Base-by-base conservation (phyloP, 2,329 filamentous ascomycete genomes). In the Beauveria sp. region DNA sequence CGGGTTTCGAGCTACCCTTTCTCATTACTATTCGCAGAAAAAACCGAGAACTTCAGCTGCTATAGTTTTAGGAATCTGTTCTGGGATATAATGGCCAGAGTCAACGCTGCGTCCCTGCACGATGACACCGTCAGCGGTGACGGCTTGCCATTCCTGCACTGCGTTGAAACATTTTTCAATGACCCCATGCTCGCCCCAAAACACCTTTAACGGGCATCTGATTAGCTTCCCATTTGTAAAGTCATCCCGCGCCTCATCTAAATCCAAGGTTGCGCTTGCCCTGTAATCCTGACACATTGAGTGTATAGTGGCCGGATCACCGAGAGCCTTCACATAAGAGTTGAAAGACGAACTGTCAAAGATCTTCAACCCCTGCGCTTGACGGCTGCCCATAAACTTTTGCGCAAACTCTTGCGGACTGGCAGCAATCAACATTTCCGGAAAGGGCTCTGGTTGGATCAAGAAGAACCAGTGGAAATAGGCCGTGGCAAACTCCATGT, bases 401-500 rank as follows among this genome's bases (percentile, higher is more conserved):
- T 75, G 71, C 0, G 75, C 70, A n/a, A 81, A 75, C 40, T 72
- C 69, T 7, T 72, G 66, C 3, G 77, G 75, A 26, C 71, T 67
- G 0, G 67, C 69, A 0, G 70, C 70, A 63, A 79, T 77, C 52
- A 82, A 70, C 46, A 73, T 76, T 66, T 84, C 81, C 0, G 79
- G 82, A 5, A 84, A 74, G 0, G 82, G 79, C 5, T 70, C 70
- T 0, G 71, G 67, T 65, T 85, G 83, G 8, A 83, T 80, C 24
- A 85, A 73, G 63, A 85, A 79, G 59, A 83, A 83, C 81, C 83
- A 85, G 69, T 85, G 82, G 65, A 79, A 84, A 67, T 84, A 84
- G 0, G 76, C 73, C 40, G 72, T 73, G 1, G 80, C 78, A 63
- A 82, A 79, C 0, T 70, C 69, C 5, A 73, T 64, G 52, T 76